Evolutionary conservation across 169 alveolate genomes (phyloP), one percentile per base, ranked within the genome.

Genomic region (Cryptosporidium baileyi): DNA sequence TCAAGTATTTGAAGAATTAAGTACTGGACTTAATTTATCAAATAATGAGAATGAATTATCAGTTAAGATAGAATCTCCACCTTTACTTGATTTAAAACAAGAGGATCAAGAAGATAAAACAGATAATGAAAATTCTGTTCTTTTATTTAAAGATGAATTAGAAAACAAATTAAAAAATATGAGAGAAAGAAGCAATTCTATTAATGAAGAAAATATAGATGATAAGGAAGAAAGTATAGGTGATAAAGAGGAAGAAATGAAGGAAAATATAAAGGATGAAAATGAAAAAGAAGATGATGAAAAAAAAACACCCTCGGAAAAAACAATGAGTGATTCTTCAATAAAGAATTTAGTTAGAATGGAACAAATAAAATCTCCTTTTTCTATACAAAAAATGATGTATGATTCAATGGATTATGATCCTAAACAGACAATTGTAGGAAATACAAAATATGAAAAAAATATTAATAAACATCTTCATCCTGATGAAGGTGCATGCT

Each of bases 391-490:
- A 30, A 65, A 22, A 15, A 62, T 62, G 13, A 38, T 30, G 36
- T 22, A 30, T 22, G 81, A 65, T 28, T 11, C 28, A 15, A 15
- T 32, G 2, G 63, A 47, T 13, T 1, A 26, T 7, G 36, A 74
- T 74, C 34, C 26, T 19, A 74, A 74, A 22, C 30, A 74, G 4
- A 74, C 85, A 5, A n/a, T 74, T 5, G 67, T 74, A 9, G 85
- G 51, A 0, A 17, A 74, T 22, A 74, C 85, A 3, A 47, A 36
- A 19, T 74, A 74, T 41, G 85, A 74, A 41, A 13, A n/a, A n/a
- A 51, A 32, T 40, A 60, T 74, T 5, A 74, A 74, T 54, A 44
- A 51, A 30, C 85, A 74, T 17, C 26, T 52, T 8, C 60, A 65
- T 17, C 81, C 81, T 3, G 1, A 17, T 9, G 9, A 19, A 52